A percentile compares a stretch with the other conserved stretches of the same genome.
These are phyloP conservation scores for Neophaeococcomyces mojaviensis DNA, from an alignment of 2,329 filamentous ascomycete species.

Conservation along the genomic window DNA sequence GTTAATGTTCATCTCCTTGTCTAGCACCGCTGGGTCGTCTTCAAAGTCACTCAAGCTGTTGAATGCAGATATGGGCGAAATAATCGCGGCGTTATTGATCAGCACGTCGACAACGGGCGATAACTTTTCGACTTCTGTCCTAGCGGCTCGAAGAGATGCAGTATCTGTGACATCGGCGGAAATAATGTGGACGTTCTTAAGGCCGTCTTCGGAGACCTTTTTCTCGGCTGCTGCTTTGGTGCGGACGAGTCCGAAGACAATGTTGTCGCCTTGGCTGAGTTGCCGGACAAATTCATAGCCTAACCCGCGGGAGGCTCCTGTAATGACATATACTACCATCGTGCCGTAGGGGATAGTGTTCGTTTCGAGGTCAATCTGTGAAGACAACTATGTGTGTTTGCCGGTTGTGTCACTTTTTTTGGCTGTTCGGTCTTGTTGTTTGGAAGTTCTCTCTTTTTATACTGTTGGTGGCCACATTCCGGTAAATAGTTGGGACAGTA, in stretches of 20 bases:
- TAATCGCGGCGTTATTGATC: constrained; percentile 43
- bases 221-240: constrained; percentile 39
- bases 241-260: constrained; percentile 43
- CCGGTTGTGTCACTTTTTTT: too few relatives aligned
- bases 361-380: too few relatives aligned
- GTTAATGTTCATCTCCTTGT: too few relatives aligned
- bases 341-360: too few relatives aligned
- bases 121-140: constrained; percentile 19
- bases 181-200: constrained; percentile 41
- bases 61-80: constrained; percentile 26
- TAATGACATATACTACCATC: constrained; percentile 24
- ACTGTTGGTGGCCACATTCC: too few relatives aligned
- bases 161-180: constrained; percentile 39
- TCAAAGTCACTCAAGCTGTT: constrained; percentile 30
- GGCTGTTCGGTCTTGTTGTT: too few relatives aligned
- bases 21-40: too few relatives aligned
- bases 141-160: constrained; percentile 30
- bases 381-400: too few relatives aligned
- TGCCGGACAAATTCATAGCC: constrained; percentile 43
- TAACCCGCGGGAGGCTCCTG: constrained; percentile 24
- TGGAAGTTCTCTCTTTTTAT: too few relatives aligned
- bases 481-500: too few relatives aligned
- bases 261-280: constrained; percentile 39
- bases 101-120: constrained; percentile 41
- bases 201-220: constrained; percentile 35